A percentile compares a stretch with the other conserved stretches of the same genome.
phyloP scores from a whole-genome alignment of 305 asterid species.

The Plantago coronopus region DNA sequence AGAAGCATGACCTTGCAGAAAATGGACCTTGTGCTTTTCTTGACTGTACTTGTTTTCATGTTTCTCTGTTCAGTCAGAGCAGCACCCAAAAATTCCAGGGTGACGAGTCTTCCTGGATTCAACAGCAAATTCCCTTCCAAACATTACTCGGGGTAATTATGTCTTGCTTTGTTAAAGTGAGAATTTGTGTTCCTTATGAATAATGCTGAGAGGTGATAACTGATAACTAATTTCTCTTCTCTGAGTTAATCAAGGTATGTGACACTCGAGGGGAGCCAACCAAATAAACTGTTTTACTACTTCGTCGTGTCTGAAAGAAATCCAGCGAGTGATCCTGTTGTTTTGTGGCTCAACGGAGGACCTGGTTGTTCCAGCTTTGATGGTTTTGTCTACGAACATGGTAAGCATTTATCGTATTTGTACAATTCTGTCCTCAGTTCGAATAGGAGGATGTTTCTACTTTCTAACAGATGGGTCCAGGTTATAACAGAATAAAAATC shows the following conservation, averaged over 20 bases:
- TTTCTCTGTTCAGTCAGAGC: conserved; percentile 27
- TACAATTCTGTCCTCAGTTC: neutral
- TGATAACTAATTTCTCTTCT: neutral
- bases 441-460: neutral
- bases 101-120: conserved; percentile 52
- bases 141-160: conserved; percentile 51
- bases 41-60: conserved; percentile 27
- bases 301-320: conserved; percentile 49
- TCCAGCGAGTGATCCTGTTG: conserved; percentile 46
- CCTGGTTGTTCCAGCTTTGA: conserved; percentile 76
- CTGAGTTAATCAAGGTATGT: conserved; percentile 37
- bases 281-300: conserved; percentile 55
- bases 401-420: conserved; percentile 20
- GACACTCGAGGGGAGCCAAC: conserved; percentile 26
- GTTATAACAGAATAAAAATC: neutral
- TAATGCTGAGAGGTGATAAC: neutral
- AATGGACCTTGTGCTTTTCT: conserved; percentile 8
- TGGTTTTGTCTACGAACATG: conserved; percentile 66
- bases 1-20: conserved; percentile 26
- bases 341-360: conserved; percentile 68
- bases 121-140: conserved; percentile 52
- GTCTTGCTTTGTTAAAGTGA: neutral
- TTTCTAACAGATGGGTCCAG: neutral
- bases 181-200: neutral
- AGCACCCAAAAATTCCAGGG: conserved; percentile 38